A percentile compares a stretch with the other conserved stretches of the same genome.
phyloP scores from a whole-genome alignment of 441 rosid genomes.

The Syzygium malaccense region DNA sequence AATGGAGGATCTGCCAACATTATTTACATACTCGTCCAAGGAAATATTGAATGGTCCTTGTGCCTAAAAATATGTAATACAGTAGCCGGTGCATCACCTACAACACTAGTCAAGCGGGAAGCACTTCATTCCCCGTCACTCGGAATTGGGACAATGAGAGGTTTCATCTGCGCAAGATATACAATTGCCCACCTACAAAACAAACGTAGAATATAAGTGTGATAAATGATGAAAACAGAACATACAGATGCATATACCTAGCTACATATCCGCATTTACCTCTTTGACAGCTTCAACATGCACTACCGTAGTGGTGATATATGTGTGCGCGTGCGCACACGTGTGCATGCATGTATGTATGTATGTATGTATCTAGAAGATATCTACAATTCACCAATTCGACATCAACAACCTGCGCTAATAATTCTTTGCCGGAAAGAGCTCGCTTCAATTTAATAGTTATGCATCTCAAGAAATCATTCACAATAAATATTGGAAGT shows the following conservation, averaged over 20 bases:
- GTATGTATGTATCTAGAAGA: neutral
- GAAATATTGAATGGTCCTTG: conserved; percentile 10
- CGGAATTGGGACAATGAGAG: conserved; percentile 83
- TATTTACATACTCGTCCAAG: conserved; percentile 22
- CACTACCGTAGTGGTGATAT: neutral
- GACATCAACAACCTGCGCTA: neutral
- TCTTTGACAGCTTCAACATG: neutral
- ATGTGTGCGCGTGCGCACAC: neutral
- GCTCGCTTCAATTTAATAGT: neutral
- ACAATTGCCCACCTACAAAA: conserved; percentile 88
- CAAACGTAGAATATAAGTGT: neutral
- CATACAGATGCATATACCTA: neutral
- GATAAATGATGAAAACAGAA: neutral
- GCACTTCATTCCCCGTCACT: conserved; percentile 59
- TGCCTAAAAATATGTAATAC: conserved; percentile 9
- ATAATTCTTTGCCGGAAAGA: neutral
- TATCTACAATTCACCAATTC: neutral
- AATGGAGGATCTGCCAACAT: conserved; percentile 2
- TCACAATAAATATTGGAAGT: neutral
- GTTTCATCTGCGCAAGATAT: conserved; percentile 91
- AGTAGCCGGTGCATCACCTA: conserved; percentile 2
- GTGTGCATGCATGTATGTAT: neutral
- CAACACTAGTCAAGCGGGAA: conserved; percentile 16
- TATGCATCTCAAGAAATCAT: neutral
- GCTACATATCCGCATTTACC: neutral